phyloP scores from a whole-genome alignment of 345 rosid genomes.

The Eucalyptus curtisii region DNA sequence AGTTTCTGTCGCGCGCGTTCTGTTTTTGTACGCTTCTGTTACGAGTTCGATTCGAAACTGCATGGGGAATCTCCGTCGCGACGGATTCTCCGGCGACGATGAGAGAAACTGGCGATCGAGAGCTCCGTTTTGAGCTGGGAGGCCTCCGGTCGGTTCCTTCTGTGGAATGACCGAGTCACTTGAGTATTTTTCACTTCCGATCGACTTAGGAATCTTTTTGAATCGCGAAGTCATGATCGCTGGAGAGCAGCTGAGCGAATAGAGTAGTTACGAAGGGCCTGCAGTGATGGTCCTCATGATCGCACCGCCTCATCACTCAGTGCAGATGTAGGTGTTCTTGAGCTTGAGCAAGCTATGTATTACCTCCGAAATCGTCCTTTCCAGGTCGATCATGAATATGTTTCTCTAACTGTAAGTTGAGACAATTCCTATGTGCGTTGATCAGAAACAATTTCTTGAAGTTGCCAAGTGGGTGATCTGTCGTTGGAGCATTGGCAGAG shows the following conservation, averaged over 20 bases:
- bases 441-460: not conserved
- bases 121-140: not conserved
- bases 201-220: not conserved
- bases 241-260: not conserved
- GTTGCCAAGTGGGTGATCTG: not conserved
- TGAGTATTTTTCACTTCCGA: not conserved
- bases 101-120: not conserved
- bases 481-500: not conserved
- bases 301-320: not conserved
- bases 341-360: not conserved
- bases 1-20: not conserved
- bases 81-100: not conserved
- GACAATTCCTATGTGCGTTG: not conserved
- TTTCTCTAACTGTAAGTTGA: not conserved
- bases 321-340: not conserved
- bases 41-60: not conserved
- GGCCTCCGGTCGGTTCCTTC: not conserved
- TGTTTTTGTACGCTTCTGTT: not conserved
- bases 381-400: not conserved
- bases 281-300: not conserved
- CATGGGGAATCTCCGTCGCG: not conserved
- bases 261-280: not conserved
- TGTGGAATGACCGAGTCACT: not conserved
- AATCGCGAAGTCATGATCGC: not conserved
- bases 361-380: not conserved